These are phyloP conservation scores for Saururus chinensis DNA, from an alignment of 164 flowering plant genomes.

Conservation along the genomic window DNA sequence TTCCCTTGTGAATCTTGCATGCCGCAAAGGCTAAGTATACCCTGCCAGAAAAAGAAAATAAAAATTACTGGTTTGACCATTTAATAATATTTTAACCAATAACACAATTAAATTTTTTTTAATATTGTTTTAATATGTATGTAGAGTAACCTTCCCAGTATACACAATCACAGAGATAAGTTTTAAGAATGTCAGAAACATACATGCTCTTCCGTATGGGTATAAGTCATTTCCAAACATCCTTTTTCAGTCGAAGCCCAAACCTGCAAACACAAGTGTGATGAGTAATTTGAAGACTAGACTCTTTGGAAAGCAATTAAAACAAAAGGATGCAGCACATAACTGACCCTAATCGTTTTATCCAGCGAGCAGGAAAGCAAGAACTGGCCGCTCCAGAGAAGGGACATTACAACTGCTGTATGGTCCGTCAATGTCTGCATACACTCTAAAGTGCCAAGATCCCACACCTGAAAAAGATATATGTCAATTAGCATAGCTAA, in stretches of 20 bases:
- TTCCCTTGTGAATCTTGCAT: conserved; percentile 37
- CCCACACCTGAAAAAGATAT: conserved; percentile 50
- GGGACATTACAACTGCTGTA: conserved; percentile 77
- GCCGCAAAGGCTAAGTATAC: conserved; percentile 38
- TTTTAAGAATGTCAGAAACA: conserved; percentile 5
- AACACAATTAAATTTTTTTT: too few species aligned
- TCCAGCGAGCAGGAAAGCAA: conserved; percentile 86
- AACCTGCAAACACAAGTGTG: conserved; percentile 39
- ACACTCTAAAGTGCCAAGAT: conserved; percentile 74
- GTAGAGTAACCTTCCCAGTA: too few species aligned
- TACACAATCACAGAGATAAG: too few species aligned
- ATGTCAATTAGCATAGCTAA: background rate
- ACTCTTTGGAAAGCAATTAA: background rate
- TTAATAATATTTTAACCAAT: background rate
- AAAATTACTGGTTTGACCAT: background rate
- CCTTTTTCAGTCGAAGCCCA: conserved; percentile 84
- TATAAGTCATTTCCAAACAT: conserved; percentile 75
- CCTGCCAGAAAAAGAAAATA: conserved; percentile 4
- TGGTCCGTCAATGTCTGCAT: conserved; percentile 71
- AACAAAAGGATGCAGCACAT: background rate
- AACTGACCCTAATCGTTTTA: conserved; percentile 69
- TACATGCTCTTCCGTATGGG: conserved; percentile 87
- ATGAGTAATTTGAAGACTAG: background rate
- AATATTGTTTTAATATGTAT: too few species aligned
- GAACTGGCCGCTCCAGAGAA: conserved; percentile 90